These are phyloP conservation scores for Oropetium thomaeum DNA, from an alignment of 176 grass and related monocot species.

Conservation along the genomic window DNA sequence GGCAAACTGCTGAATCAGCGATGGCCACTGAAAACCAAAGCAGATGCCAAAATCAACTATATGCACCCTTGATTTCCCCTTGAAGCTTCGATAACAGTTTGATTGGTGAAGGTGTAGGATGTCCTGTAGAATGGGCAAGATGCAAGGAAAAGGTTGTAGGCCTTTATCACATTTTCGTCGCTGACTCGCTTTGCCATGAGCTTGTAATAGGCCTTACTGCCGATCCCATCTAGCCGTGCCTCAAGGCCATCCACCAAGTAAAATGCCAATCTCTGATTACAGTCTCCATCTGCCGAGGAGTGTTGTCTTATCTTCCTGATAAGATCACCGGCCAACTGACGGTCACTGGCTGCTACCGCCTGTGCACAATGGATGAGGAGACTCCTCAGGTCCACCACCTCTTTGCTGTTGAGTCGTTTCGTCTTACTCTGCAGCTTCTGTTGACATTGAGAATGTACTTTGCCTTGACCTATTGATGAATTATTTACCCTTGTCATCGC, in stretches of 20 bases:
- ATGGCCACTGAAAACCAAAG: conserved; percentile 59
- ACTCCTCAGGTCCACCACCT: conserved; percentile 39
- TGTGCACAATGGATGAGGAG: conserved; percentile 53
- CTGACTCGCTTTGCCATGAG: conserved; percentile 32
- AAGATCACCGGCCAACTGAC: conserved; percentile 29
- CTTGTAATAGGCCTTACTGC: conserved; percentile 38
- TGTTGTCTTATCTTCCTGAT: conserved; percentile 55
- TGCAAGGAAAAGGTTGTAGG: conserved; percentile 31
- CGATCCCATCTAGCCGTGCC: conserved; percentile 52
- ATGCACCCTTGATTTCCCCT: conserved; percentile 43
- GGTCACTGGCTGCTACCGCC: conserved; percentile 28
- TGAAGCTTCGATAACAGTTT: conserved; percentile 44
- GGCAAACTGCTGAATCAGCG: conserved; percentile 48
- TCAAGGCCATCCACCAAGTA: conserved; percentile 55
- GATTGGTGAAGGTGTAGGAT: conserved; percentile 44
- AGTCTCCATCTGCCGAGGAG: conserved; percentile 46
- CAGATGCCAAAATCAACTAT: conserved; percentile 65
- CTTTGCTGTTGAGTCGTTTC: conserved; percentile 27
- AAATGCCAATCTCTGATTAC: conserved; percentile 49
- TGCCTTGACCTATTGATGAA: background rate
- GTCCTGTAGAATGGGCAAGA: conserved; percentile 42
- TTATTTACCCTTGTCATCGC: conserved; percentile 24
- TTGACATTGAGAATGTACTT: background rate
- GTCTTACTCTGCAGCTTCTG: conserved; percentile 20
- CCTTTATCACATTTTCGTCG: conserved; percentile 32